Evolutionary conservation across 257 asterid species (phyloP), one percentile per base, ranked within the genome.

Genomic region (Perilla frutescens): DNA sequence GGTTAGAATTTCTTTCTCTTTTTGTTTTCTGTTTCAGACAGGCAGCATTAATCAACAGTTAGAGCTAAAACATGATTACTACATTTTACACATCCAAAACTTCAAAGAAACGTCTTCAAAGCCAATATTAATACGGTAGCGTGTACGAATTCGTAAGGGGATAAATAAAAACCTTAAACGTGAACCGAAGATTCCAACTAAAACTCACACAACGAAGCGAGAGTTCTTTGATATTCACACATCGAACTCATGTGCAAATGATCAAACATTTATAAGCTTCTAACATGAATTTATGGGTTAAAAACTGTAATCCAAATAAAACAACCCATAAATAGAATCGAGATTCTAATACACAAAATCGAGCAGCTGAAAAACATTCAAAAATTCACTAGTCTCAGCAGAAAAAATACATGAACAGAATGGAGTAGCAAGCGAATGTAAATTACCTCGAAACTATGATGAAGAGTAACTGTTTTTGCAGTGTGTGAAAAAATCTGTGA

Each of bases 211-310:
- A 2, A 48, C 11, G 36, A 32, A 40, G 40, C 7, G 44, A 32
- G 7, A 39, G n/a, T 14, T 39, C 36, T 36, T 1, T 4, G 39
- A 53, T 32, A n/a, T 34, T 56, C 62, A 5, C 67, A 13, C 61
- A 53, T 26, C 54, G 29, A 56, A 31, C 62, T 62, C 47, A 31
- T 12, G 51, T 54, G 59, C 49, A 62, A 48, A 37, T 62, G 26
- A 67, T 73, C 72, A 44, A 62, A 60, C 50, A 69, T 32, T 44
- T 29, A 49, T 14, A 50, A 67, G 68, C 78, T 63, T 40, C 58
- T 15, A 8, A 29, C 69, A 31, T 13, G 9, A 59, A 47, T 66
- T 37, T 44, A 36, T 7, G 45, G 58, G 57, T 11, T 31, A 69
- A 8, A 31, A 7, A 70, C 9, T 43, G 13, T 7, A 50, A 13